A percentile compares a stretch with the other conserved stretches of the same genome.
Conservation (phyloP, 2,329 filamentous ascomycete species). For the Conoideocrella luteorostrata region DNA sequence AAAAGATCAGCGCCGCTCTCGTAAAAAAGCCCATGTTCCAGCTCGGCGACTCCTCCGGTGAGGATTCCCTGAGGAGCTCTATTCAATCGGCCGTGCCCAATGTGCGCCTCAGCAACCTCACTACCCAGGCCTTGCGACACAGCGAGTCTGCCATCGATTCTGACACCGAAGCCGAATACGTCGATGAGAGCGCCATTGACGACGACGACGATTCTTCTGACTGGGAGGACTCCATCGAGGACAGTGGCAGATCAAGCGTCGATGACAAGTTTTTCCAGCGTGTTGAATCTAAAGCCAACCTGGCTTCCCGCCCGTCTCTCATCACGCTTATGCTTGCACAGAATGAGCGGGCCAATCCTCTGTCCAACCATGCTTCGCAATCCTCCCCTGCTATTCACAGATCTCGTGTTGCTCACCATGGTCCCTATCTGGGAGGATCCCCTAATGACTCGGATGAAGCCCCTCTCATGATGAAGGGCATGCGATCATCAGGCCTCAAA, state of each 20-base stretch:
- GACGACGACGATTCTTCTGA: conserved; percentile 59
- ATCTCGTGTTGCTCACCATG: conserved; percentile 44
- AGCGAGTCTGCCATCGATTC: conserved; percentile 29
- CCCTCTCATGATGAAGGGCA: conserved; percentile 58
- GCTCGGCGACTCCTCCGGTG: conserved; percentile 60
- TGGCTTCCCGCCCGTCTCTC: conserved; percentile 79
- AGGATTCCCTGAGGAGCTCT: conserved; percentile 61
- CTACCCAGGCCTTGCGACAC: conserved; percentile 56
- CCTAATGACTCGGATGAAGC: conserved; percentile 57
- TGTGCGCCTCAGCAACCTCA: conserved; percentile 73
- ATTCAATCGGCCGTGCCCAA: conserved; percentile 39
- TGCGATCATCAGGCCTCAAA: conserved; percentile 41
- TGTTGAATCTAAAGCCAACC: conserved; percentile 79
- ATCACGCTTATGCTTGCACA: conserved; percentile 84
- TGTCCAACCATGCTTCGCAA: conserved; percentile 63
- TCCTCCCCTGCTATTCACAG: conserved; percentile 63
- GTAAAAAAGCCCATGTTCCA: conserved; percentile 41
- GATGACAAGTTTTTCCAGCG: conserved; percentile 84
- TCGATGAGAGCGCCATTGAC: conserved; percentile 78
- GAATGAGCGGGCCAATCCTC: conserved; percentile 61
- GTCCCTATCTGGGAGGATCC: conserved; percentile 39
- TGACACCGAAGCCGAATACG: conserved; percentile 52
- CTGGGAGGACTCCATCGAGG: conserved; percentile 64
- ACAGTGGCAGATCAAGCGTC: conserved; percentile 76
- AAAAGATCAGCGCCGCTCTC: conserved; percentile 27